Conservation (phyloP, 2,329 filamentous ascomycete species). For the Akanthomyces uredinophilus region DNA sequence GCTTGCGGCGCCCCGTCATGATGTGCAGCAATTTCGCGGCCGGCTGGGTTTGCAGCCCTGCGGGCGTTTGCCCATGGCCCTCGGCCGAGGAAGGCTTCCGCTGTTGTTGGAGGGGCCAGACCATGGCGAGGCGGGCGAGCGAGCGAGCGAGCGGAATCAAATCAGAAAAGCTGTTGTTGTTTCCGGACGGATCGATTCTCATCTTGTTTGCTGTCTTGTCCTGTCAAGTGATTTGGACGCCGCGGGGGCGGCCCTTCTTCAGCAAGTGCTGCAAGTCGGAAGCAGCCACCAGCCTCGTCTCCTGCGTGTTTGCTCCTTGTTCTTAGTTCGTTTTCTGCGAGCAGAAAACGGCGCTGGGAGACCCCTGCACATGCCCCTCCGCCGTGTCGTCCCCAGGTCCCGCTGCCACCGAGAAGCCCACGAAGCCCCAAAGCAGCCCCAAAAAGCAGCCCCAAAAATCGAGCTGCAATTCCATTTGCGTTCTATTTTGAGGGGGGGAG, state of each 20-base stretch:
- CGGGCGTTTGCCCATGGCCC: slow-evolving; percentile 3
- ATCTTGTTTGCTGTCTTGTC: neutral
- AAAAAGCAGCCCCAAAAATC: neutral
- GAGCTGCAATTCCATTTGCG: neutral
- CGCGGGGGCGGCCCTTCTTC: neutral
- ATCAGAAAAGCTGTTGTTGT: neutral
- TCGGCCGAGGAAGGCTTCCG: neutral
- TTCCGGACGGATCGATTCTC: neutral
- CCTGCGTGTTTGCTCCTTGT: slow-evolving; percentile 2
- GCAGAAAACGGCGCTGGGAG: neutral
- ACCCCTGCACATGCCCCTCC: neutral
- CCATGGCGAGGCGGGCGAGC: neutral
- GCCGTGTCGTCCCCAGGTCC: neutral
- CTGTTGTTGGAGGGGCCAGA: neutral
- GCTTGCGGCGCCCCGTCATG: neutral
- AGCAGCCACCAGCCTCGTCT: too few species aligned
- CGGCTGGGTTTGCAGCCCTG: slow-evolving; percentile 14
- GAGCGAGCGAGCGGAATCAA: neutral
- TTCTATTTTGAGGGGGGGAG: neutral
- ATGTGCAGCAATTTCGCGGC: slow-evolving; percentile 6
- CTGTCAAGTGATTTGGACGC: neutral
- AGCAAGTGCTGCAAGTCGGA: neutral
- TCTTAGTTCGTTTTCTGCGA: slow-evolving; percentile 8
- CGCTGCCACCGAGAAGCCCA: neutral
- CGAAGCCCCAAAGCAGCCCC: neutral